A percentile compares a stretch with the other conserved stretches of the same genome.
These are phyloP conservation scores for Plasmodium relictum DNA, from an alignment of 169 alveolate species.

Conservation along the genomic window DNA sequence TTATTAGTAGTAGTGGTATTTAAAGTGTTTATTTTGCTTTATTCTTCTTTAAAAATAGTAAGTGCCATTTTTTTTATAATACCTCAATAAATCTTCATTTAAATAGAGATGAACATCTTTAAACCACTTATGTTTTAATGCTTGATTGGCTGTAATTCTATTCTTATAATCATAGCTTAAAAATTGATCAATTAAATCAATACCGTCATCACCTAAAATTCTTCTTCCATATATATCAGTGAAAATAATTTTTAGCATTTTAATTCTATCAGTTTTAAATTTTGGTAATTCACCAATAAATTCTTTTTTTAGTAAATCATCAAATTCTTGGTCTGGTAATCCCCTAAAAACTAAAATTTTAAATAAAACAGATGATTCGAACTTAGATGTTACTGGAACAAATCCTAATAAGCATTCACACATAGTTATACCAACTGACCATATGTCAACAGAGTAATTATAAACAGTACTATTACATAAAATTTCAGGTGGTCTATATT, in stretches of 20 bases:
- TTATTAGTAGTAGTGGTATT: too few relatives aligned
- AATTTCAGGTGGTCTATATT: constrained; percentile 87
- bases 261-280: constrained; percentile 77
- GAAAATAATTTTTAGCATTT: constrained; percentile 80
- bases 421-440: constrained; percentile 87
- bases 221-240: constrained; percentile 87
- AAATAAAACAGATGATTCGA: constrained; percentile 50
- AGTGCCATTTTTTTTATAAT: constrained; percentile 62
- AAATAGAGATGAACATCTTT: constrained; percentile 78
- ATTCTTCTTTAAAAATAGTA: constrained; percentile 26
- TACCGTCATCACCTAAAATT: constrained; percentile 86
- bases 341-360: constrained; percentile 68
- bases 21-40: too few relatives aligned
- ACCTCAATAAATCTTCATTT: constrained; percentile 34
- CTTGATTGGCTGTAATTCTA: constrained; percentile 90
- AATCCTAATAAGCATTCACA: constrained; percentile 76
- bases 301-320: constrained; percentile 32
- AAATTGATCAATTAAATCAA: constrained; percentile 88
- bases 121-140: constrained; percentile 89
- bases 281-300: constrained; percentile 80
- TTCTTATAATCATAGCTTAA: constrained; percentile 85
- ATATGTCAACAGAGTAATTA: constrained; percentile 82
- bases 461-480: constrained; percentile 67
- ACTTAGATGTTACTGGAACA: constrained; percentile 61
- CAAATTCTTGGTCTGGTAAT: constrained; percentile 37